Percentiles rank a stretch among this genome's conserved stretches.
phyloP scores from a whole-genome alignment of 805 yeast genomes.

The Candida yuanshanica region DNA sequence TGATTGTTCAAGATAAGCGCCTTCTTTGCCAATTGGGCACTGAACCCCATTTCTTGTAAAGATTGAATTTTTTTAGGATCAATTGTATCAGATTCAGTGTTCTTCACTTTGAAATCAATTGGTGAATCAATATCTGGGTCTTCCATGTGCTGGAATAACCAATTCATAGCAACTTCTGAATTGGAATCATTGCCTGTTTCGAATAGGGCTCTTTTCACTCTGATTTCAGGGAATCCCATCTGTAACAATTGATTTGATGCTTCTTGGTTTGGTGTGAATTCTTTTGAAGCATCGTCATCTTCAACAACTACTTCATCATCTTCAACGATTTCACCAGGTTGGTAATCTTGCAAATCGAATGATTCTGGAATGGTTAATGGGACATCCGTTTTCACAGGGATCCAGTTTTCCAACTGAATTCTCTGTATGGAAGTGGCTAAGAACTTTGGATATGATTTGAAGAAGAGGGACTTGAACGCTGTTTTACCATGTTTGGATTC shows the following conservation, averaged over 20 bases:
- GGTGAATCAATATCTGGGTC: slow-evolving; percentile 67
- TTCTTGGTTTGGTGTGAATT: slow-evolving; percentile 50
- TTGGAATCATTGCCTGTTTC: slow-evolving; percentile 57
- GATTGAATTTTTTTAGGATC: slow-evolving; percentile 38
- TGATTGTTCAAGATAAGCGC: slow-evolving; percentile 58
- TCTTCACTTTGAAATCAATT: slow-evolving; percentile 8
- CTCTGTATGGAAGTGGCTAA: slow-evolving; percentile 72
- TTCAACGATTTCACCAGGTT: slow-evolving; percentile 35
- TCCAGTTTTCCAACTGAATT: slow-evolving; percentile 84
- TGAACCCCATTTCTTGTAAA: slow-evolving; percentile 75
- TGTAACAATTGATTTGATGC: slow-evolving; percentile 50
- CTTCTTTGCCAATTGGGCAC: slow-evolving; percentile 56
- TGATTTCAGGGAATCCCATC: slow-evolving; percentile 84
- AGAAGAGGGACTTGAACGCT: slow-evolving; percentile 29
- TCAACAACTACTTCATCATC: slow-evolving; percentile 30
- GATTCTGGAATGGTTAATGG: slow-evolving; percentile 52
- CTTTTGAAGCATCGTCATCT: slow-evolving; percentile 20
- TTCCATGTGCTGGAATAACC: slow-evolving; percentile 88
- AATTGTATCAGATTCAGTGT: slow-evolving; percentile 15
- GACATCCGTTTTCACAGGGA: slow-evolving; percentile 73
- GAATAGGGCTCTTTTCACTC: slow-evolving; percentile 62
- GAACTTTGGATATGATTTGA: slow-evolving; percentile 63
- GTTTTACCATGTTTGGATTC: slow-evolving; percentile 24
- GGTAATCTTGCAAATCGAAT: slow-evolving; percentile 43
- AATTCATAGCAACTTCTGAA: slow-evolving; percentile 76